A percentile compares a stretch with the other conserved stretches of the same genome.
Evolutionary conservation across 2,329 filamentous ascomycete species (phyloP).

Genomic region (Emmonsia crescens): DNA sequence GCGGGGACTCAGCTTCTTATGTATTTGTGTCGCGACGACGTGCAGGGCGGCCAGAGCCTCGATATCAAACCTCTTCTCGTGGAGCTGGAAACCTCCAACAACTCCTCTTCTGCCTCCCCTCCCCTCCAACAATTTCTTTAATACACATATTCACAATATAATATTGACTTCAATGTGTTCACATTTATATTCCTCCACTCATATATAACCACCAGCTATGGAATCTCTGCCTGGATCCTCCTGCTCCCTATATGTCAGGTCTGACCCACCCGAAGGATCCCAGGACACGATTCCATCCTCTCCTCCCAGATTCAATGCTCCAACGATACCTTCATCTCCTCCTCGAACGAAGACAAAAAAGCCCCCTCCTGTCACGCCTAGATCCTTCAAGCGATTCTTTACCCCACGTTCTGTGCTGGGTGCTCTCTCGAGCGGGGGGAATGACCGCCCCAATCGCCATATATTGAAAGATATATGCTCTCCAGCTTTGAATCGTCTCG

Average conservation of each 20-base stretch:
- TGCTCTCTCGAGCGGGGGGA: constrained; percentile 23
- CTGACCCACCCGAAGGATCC: constrained; percentile 1
- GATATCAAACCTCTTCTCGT: not conserved
- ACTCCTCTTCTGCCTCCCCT: not conserved
- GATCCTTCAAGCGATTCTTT: constrained; percentile 41
- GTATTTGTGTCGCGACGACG: not conserved
- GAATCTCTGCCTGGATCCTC: constrained; percentile 1
- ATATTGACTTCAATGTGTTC: not conserved
- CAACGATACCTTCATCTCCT: constrained; percentile 33
- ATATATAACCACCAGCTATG: constrained; percentile 1
- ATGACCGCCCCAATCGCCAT: constrained; percentile 33
- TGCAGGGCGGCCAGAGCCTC: not conserved
- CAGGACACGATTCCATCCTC: constrained; percentile 13
- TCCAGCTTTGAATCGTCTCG: constrained; percentile 33
- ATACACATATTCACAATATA: not conserved
- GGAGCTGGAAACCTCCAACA: not conserved
- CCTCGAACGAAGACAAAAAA: constrained; percentile 34
- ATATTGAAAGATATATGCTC: constrained; percentile 35
- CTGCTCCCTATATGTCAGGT: not conserved
- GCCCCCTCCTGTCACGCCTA: constrained; percentile 40
- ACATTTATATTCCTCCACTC: not conserved
- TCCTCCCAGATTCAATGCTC: constrained; percentile 9
- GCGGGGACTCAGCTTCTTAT: not conserved
- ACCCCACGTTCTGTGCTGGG: constrained; percentile 37
- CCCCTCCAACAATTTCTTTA: not conserved